Evolutionary conservation across 1,284 basidiomycete genomes (phyloP), one percentile per base, ranked within the genome.

Genomic region (Trametes hirsuta): DNA sequence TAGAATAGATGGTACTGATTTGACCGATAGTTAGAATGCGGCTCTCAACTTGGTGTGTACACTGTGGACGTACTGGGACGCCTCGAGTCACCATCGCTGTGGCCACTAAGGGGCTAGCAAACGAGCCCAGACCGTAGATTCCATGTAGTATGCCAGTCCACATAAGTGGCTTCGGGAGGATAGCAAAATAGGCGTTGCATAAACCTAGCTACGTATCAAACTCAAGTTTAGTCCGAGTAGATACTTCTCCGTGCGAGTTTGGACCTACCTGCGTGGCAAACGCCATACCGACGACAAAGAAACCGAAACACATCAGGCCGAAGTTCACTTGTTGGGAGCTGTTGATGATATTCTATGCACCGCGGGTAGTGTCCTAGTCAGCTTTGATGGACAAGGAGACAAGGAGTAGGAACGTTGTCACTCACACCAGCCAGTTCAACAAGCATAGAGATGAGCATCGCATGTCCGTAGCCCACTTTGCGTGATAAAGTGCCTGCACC

Each of bases 101-200:
- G 1, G 74, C 74, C 10, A 75, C 67, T 15, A 71, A 48, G 1
- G 72, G 72, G 49, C 72, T 73, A 5, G 69, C 70, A 46, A 74
- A 75, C 4, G 71, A 69, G 30, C 73, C 72, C 4, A 75, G 63
- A 1, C 73, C 71, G 46, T 72, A 74, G 37, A 72, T 68, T 3
- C 73, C 71, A 49, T 74, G 74, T 1, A 75, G 65, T 12, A 73
- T 40, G 6, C 74, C 71, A 15, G 71, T 75, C 58, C 69, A 72
- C 34, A 74, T 56, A n/a, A 75, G 66, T 1, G 74, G 71, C 39
- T 68, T 71, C 21, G 62, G 60, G n/a, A 75, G 61, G 22, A 60
- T 66, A 6, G 73, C 70, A 41, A 75, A 75, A 52, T 73, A 74
- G 2, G 72, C 69, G 36, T 74, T 72, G 44, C 66, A 70, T 11